Base-by-base conservation (phyloP, 352 stramenopile species). In the Phytophthora sojae region DNA sequence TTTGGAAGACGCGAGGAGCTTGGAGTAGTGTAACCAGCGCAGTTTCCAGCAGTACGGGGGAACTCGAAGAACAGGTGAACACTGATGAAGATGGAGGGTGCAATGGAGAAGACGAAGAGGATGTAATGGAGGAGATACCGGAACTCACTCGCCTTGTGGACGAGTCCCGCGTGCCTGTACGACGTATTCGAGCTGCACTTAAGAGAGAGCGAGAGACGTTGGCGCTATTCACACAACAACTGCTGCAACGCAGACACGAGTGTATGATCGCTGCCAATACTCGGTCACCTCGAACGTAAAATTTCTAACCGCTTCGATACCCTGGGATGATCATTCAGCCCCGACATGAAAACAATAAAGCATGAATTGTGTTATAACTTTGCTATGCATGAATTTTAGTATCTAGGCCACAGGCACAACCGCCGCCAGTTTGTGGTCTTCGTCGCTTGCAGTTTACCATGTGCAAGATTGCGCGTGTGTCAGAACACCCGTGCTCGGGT, bases 161-260 rank as follows among this genome's bases (percentile, higher is more conserved):
- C 15, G 78, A 83, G 17, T 69, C 56, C 2, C 58, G 73, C 2
- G 76, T 89, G 6, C 73, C 81, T 2, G 76, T 91, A 32, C 63
- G 81, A 39, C 82, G 76, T 30, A 69, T 87, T 21, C 63, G 70
- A 2, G 58, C 62, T 12, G 61, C 65, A 14, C 67, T 91, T 14
- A 75, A 78, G n/a, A 67, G 59, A 11, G 81, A 91, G 60, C 76
- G 75, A 37, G 12, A 63, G 3, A 52, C 79, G 5, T 65, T 91
- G 29, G 53, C 67, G 15, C 21, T 71, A n/a, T 91, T 86, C 61
- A 88, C 80, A 8, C 67, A 89, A 4, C 55, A 82, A 62, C 76
- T 91, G 8, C 56, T 90, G 15, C 72, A 77, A 53, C 71, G 83
- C 6, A 72, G 81, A 7, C 78, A 86, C 58, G 78, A 91, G 51